Percentiles rank a stretch among this genome's conserved stretches.
Conservation (phyloP, 306 rosid species). For the Adenanthera pavonina region DNA sequence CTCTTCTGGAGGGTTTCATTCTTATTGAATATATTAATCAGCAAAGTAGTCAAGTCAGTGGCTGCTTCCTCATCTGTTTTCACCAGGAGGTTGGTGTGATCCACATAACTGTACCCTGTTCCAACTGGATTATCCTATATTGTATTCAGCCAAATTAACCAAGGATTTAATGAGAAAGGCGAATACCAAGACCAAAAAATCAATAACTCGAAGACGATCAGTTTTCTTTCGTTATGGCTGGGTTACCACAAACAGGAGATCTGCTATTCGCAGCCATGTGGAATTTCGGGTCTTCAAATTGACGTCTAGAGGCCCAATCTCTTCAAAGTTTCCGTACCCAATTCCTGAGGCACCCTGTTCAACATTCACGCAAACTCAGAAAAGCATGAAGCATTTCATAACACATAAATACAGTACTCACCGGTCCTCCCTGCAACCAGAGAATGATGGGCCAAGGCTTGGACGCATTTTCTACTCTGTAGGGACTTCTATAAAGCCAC, state of each 20-base stretch:
- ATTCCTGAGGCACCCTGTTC: constrained; percentile 81
- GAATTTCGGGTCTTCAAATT: constrained; percentile 69
- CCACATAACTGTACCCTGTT: constrained; percentile 87
- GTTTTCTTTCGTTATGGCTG: neutral
- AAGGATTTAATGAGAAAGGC: neutral
- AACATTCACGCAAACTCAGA: neutral
- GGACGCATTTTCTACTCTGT: constrained; percentile 73
- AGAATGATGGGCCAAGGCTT: constrained; percentile 96
- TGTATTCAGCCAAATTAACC: neutral
- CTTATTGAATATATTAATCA: constrained; percentile 58
- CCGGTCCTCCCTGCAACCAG: constrained; percentile 99
- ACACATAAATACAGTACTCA: constrained; percentile 40
- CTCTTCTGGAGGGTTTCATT: constrained; percentile 64
- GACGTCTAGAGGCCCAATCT: constrained; percentile 77
- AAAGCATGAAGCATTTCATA: neutral
- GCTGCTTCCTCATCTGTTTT: constrained; percentile 87
- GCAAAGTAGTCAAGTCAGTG: constrained; percentile 66
- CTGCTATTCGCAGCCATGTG: constrained; percentile 76
- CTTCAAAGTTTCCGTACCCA: constrained; percentile 83
- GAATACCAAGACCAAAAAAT: neutral
- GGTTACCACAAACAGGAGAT: constrained; percentile 77
- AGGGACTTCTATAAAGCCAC: constrained; percentile 92
- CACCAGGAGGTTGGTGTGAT: constrained; percentile 53
- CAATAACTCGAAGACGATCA: neutral
- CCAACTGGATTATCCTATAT: constrained; percentile 93